Base-by-base conservation (phyloP, 192 early-diverging fungal genomes). In the Coemansia sp. region DNA sequence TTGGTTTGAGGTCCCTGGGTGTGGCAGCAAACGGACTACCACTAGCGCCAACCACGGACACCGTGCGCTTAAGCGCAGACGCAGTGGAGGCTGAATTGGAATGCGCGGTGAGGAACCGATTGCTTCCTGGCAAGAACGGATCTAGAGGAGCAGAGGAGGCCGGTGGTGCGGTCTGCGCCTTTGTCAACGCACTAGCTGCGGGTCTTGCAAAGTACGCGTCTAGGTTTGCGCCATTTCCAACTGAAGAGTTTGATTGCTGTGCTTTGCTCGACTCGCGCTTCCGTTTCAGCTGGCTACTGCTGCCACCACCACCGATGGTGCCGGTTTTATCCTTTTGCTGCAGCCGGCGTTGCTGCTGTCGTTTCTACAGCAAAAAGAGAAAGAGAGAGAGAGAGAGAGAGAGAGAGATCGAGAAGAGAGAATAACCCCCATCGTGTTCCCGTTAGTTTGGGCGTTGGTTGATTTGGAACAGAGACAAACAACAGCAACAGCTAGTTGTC, bases 11-110 rank as follows among this genome's bases (percentile, higher is more conserved):
- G 9, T 37, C 67, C 17, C 71, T 74, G 9, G 74, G 74, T 39
- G 71, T 56, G 1, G 79, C 74, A 14, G 79, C 79, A 76, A 81
- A 81, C 48, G 71, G 64, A 38, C 67, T 65, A n/a, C n/a, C n/a
- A 20, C 46, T 32, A 2, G 16, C 39, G n/a, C 38, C 42, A 14
- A 51, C 50, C 50, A 41, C 65, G 25, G 49, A 61, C 5, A 48
- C 7, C 12, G 51, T 58, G n/a, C 65, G 66, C n/a, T 62, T 20
- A 7, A 42, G 55, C 7, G 56, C 12, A 5, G 65, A 5, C 14
- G 32, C 38, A 20, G 51, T 25, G 7, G 51, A 25, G 51, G 51
- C 6, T 10, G 11, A 25, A 25, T 1, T 25, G 25, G 25, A 25
- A 25, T 25, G 25, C 25, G 2, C 25, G 25, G 25, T 2, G 2